Evolutionary conservation across 345 rosid genomes (phyloP).

Genomic region (Barbarea vulgaris): DNA sequence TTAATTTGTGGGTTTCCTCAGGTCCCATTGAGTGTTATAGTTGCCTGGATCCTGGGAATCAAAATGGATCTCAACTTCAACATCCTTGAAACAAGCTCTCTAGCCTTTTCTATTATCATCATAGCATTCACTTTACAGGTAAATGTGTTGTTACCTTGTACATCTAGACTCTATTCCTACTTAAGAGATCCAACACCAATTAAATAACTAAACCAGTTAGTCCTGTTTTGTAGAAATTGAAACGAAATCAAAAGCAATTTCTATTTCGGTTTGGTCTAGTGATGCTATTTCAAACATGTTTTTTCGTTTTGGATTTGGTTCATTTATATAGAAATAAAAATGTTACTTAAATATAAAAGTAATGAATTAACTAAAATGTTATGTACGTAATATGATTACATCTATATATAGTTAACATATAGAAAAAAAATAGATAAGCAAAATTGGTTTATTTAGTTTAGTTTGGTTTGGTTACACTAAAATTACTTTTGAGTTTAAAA

Average conservation of each 20-base stretch:
- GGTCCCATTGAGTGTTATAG: conserved; percentile 74
- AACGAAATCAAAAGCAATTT: not conserved
- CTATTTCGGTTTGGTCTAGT: not conserved
- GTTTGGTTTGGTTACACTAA: not conserved
- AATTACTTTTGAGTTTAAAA: too few species aligned
- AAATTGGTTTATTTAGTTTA: not conserved
- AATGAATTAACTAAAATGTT: not conserved
- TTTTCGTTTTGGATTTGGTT: not conserved
- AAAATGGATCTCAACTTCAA: conserved; percentile 86
- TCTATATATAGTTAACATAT: not conserved
- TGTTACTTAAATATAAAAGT: not conserved
- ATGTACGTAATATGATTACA: not conserved
- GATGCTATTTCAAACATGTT: not conserved
- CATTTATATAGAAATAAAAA: not conserved
- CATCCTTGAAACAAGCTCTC: conserved; percentile 77
- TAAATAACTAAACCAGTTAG: not conserved
- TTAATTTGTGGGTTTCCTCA: conserved; percentile 21
- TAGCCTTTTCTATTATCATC: conserved; percentile 65
- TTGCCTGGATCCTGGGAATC: conserved; percentile 76
- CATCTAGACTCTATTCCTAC: not conserved
- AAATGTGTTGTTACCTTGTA: not conserved
- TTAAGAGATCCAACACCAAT: not conserved
- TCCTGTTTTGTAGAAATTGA: not conserved
- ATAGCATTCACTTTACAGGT: conserved; percentile 86
- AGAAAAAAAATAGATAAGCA: not conserved